Conservation (phyloP, 139 green algal genomes). For the Chlamydomonas eustigma region DNA sequence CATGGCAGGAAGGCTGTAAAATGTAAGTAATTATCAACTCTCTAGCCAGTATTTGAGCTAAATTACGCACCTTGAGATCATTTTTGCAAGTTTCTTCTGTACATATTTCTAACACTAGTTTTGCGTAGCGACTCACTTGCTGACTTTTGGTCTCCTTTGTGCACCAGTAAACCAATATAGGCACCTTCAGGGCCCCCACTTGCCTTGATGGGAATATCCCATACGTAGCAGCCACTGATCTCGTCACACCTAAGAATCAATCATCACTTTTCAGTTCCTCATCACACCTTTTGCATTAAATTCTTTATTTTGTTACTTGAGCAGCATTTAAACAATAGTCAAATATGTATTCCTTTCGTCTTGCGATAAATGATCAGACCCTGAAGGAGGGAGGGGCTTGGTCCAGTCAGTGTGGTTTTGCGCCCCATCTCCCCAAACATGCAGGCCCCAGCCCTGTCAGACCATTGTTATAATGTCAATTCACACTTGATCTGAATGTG, state of each 20-base stretch:
- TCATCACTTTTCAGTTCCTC: neutral
- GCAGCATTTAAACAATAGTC: neutral
- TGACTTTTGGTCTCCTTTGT: constrained; percentile 48
- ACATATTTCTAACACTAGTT: neutral
- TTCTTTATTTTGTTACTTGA: neutral
- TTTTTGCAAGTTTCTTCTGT: neutral
- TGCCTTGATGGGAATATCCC: constrained; percentile 37
- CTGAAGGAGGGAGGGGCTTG: constrained; percentile 23
- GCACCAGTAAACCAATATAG: constrained; percentile 41
- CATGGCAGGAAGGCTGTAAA: neutral
- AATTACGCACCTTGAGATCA: neutral
- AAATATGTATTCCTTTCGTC: constrained; percentile 13
- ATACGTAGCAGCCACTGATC: constrained; percentile 21
- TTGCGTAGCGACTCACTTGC: constrained; percentile 17
- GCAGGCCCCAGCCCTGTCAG: constrained; percentile 45
- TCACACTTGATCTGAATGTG: neutral
- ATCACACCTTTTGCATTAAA: neutral
- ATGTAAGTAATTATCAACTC: neutral
- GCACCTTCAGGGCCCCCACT: neutral
- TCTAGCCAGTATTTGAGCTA: neutral
- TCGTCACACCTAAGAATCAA: neutral
- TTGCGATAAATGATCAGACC: constrained; percentile 1
- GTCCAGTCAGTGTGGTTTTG: constrained; percentile 27
- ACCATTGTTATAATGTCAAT: neutral
- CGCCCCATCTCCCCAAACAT: constrained; percentile 46